phyloP scores from a whole-genome alignment of 768 basidiomycete species.

The Pilatotrama ljubarskyi region DNA sequence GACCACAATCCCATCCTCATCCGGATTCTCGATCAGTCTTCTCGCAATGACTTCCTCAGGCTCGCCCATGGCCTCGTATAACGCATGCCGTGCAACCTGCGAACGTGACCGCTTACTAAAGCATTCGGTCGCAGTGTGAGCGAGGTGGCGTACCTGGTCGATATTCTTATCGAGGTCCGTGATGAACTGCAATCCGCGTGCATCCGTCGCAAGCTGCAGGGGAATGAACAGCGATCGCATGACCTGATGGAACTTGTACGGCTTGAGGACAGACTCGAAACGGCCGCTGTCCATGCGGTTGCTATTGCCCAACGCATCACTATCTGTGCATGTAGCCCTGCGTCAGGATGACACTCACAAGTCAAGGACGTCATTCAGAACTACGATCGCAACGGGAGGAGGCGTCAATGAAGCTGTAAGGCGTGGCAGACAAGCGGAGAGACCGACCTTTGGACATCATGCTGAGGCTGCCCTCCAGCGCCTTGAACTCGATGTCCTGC shows the following conservation, averaged over 20 bases:
- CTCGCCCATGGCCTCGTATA: conserved; percentile 62
- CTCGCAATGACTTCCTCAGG: conserved; percentile 39
- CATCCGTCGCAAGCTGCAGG: conserved; percentile 64
- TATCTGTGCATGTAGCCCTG: background rate
- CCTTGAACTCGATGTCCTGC: conserved; percentile 87
- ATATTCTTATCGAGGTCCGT: conserved; percentile 69
- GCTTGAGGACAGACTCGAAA: conserved; percentile 71
- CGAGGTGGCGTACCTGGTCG: conserved; percentile 48
- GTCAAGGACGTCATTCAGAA: conserved; percentile 78
- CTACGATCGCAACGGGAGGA: conserved; percentile 31
- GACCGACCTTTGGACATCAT: conserved; percentile 84
- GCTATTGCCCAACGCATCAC: conserved; percentile 35
- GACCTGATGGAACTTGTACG: conserved; percentile 77
- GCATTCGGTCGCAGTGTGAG: background rate
- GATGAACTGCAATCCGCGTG: conserved; percentile 63
- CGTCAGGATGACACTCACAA: conserved; percentile 49
- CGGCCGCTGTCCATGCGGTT: conserved; percentile 87
- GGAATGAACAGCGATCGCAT: conserved; percentile 75
- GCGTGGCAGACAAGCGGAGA: background rate
- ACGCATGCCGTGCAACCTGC: conserved; percentile 59
- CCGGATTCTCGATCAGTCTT: conserved; percentile 46
- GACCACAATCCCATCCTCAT: conserved; percentile 67
- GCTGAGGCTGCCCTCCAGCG: conserved; percentile 74
- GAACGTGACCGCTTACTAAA: background rate
- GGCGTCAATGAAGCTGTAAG: background rate